Evolutionary conservation across 1,139 yeast genomes (phyloP).

Genomic region (Blastobotrys illinoisensis): DNA sequence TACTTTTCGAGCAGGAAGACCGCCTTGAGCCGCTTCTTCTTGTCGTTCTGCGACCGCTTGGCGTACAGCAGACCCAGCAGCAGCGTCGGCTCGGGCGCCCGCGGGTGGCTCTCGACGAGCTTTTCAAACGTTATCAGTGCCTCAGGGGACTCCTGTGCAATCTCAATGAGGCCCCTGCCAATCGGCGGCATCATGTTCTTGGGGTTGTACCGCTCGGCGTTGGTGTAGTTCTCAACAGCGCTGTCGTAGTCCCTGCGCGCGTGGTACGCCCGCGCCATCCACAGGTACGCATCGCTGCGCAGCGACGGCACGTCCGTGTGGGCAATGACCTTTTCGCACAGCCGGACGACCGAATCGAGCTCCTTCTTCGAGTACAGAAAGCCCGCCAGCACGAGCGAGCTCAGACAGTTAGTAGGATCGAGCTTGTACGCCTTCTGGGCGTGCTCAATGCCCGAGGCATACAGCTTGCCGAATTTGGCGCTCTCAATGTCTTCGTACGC

Average conservation of each 20-base stretch:
- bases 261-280: constrained; percentile 80
- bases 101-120: constrained; percentile 60
- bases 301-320: constrained; percentile 39
- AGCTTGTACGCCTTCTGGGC: constrained; percentile 36
- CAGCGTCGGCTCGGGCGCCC: constrained; percentile 57
- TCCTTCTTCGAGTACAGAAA: constrained; percentile 60
- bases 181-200: constrained; percentile 57
- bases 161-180: constrained; percentile 84
- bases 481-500: constrained; percentile 41
- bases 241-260: constrained; percentile 52
- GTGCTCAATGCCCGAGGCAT: constrained; percentile 33
- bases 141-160: constrained; percentile 68
- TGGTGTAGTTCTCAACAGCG: constrained; percentile 66
- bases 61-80: constrained; percentile 22
- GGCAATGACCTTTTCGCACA: constrained; percentile 48
- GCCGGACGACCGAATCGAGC: constrained; percentile 50
- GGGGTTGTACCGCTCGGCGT: constrained; percentile 37
- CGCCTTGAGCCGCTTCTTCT: constrained; percentile 36
- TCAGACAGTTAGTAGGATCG: constrained; percentile 37
- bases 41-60: constrained; percentile 21
- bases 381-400: constrained; percentile 44
- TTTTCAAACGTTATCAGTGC: constrained; percentile 82
- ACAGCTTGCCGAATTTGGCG: constrained; percentile 28
- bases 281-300: constrained; percentile 72
- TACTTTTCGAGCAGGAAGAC: constrained; percentile 68